Evolutionary conservation across 179 eudicot species (phyloP), one percentile per base, ranked within the genome.

Genomic region (Spinacia oleracea): DNA sequence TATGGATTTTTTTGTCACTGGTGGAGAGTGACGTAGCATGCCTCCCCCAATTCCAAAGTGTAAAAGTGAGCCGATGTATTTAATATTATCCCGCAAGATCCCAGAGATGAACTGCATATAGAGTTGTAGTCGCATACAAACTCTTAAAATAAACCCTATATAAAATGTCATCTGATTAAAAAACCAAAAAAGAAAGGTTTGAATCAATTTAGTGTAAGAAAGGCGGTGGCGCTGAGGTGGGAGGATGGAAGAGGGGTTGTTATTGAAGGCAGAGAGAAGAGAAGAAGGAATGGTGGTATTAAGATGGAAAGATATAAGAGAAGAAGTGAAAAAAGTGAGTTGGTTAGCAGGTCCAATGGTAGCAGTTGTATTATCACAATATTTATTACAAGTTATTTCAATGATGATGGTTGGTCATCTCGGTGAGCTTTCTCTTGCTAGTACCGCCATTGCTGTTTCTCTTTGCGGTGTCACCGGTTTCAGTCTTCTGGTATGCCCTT

Each of bases 321-420:
- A 59, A 6, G 83, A 87, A 68, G 76, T 85, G 83, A 89, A 89
- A 81, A 78, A 34, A 51, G 62, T 90, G 64, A 85, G 89, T 23
- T 78, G 70, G 32, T 43, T 91, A 65, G 96, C 92, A 2, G 90
- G 88, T 6, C 96, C 96, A 0, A 91, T 91, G 96, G 86, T 91
- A 53, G 90, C 85, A 1, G 91, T 90, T 9, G 82, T 84, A 1
- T 9, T 89, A 59, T 88, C 92, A 0, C 84, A 79, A 53, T 89
- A 74, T 34, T 43, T 89, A 45, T 48, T 90, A 20, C 93, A 86
- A 66, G 89, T 87, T 14, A 76, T 85, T 1, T 85, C 88, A 0
- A 72, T 85, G 45, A 90, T 86, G 88, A 90, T 91, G 93, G 92
- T 90, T 3, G 93, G 96, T 27, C 96, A 91, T 79, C 88, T 91